These are phyloP conservation scores for Blumeria graminis DNA, from an alignment of 2,329 filamentous ascomycete genomes.

Conservation along the genomic window DNA sequence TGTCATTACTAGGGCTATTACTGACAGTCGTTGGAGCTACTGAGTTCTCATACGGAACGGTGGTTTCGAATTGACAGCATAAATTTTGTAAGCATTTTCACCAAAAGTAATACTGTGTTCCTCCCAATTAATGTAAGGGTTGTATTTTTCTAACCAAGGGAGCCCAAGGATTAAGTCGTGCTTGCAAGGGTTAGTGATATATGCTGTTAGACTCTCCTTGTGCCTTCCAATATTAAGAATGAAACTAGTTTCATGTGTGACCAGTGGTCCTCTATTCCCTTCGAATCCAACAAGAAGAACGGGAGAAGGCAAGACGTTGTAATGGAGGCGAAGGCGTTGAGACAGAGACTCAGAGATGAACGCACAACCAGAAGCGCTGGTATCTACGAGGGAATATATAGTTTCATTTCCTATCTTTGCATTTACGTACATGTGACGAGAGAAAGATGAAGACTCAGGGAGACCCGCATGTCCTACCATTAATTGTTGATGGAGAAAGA, in stretches of 20 bases:
- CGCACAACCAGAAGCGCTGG: background rate
- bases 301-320: background rate
- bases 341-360: background rate
- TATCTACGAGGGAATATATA: slow-evolving; percentile 1
- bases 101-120: background rate
- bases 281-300: background rate
- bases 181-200: background rate
- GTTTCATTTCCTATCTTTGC: background rate
- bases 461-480: background rate
- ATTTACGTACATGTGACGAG: background rate
- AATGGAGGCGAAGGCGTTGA: background rate
- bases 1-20: too few relatives aligned
- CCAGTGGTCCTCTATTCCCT: background rate
- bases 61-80: background rate
- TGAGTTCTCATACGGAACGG: background rate
- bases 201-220: background rate
- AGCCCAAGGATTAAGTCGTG: background rate
- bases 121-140: background rate
- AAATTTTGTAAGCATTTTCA: background rate
- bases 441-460: background rate
- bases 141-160: background rate
- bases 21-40: background rate
- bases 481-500: too few relatives aligned
- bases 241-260: background rate
- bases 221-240: background rate